These are phyloP conservation scores for Globisporangium paddicum DNA, from an alignment of 352 stramenopile species.

Conservation along the genomic window DNA sequence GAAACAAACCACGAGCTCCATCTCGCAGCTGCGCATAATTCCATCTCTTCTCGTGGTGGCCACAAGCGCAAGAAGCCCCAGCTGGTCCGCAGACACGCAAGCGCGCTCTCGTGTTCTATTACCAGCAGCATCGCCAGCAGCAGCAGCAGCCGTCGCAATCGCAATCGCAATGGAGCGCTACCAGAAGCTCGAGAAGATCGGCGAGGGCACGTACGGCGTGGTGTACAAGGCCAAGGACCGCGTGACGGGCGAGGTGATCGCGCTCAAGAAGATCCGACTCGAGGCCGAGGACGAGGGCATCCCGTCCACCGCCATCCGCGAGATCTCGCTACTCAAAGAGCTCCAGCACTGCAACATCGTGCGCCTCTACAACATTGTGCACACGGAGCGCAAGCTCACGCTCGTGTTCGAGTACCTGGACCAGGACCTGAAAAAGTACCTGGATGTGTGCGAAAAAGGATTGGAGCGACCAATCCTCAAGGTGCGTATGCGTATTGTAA, in stretches of 20 bases:
- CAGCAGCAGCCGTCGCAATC: not conserved
- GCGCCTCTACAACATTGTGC: constrained; percentile 99
- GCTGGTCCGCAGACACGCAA: not conserved
- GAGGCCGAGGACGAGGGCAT: constrained; percentile 98
- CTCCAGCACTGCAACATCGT: constrained; percentile 99
- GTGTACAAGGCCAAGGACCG: constrained; percentile 99
- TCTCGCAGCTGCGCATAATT: constrained; percentile 2
- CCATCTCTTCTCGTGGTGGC: constrained; percentile 1
- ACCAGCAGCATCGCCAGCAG: not conserved
- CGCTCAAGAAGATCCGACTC: constrained; percentile 99
- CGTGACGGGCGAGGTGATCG: constrained; percentile 96
- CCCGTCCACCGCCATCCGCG: constrained; percentile 96
- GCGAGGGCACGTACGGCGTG: constrained; percentile 98
- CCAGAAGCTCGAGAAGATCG: constrained; percentile 96
- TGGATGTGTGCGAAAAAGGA: constrained; percentile 98
- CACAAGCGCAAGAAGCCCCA: not conserved
- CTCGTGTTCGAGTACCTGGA: constrained; percentile 99
- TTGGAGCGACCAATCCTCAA: constrained; percentile 91
- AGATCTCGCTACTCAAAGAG: constrained; percentile 98
- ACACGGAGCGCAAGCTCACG: constrained; percentile 98
- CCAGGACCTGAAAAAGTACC: constrained; percentile 99
- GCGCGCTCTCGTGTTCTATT: not conserved
- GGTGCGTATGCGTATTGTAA: constrained; percentile 14
- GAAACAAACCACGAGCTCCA: constrained; percentile 10
- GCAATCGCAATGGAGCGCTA: constrained; percentile 86